Evolutionary conservation across 257 asterid genomes (phyloP), one percentile per base, ranked within the genome.

Genomic region (Solanum etuberosum): DNA sequence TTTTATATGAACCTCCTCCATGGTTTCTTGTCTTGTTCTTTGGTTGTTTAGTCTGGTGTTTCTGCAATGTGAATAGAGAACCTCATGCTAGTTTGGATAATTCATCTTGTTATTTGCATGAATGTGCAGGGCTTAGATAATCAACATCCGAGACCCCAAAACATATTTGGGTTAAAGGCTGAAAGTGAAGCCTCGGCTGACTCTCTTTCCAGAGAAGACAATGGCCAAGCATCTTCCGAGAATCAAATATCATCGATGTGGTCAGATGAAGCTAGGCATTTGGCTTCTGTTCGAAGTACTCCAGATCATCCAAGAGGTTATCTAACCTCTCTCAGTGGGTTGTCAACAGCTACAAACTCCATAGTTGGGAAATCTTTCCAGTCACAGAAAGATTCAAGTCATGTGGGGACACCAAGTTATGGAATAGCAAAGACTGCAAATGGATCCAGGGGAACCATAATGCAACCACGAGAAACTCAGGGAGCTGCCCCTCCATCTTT

Each of bases 101-200:
- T 78, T 43, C 31, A 78, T 78, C 84, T 78, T 43, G 38, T 15
- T 78, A 27, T 43, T 78, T 54, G 80, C 59, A 35, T 63, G 86
- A 3, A 87, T 84, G 42, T 92, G 90, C 91, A 94, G 97, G 93
- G 91, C 88, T 86, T 86, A n/a, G 92, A 88, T 65, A 86, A 87
- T 89, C 90, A 87, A 87, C 89, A 85, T 80, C 92, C 77, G n/a
- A 90, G 91, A 84, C 88, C 93, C 31, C 92, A 86, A 88, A 89
- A 54, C 77, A 29, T 86, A 6, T 37, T 85, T 80, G 94, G 89
- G 87, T 38, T 93, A 59, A 91, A 89, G 88, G 88, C 72, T 85
- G 93, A 86, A 61, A 95, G 92, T 89, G 95, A 94, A 87, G 90
- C 90, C 84, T 92, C 95, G 43, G 89, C 80, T 87, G 96, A 92